Evolutionary conservation across 192 early-diverging fungal species (phyloP), one percentile per base, ranked within the genome.

Genomic region (Kickxella alabastrina): DNA sequence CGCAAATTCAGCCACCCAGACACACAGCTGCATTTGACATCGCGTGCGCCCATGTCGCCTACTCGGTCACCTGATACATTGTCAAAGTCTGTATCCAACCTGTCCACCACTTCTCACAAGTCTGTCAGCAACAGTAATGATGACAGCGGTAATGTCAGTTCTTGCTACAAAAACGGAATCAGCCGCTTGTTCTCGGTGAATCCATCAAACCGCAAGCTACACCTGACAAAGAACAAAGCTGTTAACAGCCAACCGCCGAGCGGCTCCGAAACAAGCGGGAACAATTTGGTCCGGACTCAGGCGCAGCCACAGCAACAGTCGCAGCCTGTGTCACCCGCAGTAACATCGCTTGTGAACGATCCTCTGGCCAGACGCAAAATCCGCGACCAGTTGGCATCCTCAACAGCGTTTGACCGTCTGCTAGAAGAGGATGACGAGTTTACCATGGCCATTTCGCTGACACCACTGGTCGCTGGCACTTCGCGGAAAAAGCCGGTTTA

Each of bases 371-470:
- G 69, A 22, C 61, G 69, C 45, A 59, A 43, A 19, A 72, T 72
- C 21, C 69, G 69, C 25, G 69, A 72, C 17, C 69, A 72, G 62
- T 45, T 72, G 18, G 68, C 68, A 0, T 71, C 68, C 3, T 71
- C 68, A 3, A 42, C 15, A 10, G 68, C 68, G 0, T 71, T 71
- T 57, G 68, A 71, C 18, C 54, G 55, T n/a, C 38, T 71, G 39
- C 57, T 71, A 10, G 60, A 63, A 19, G 68, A 71, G 25, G 68
- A 71, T 23, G 68, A 60, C 49, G 57, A 56, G 28, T 71, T 71
- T 27, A 71, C 68, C 13, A 71, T 71, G 68, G 68, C 68, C 17
- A 71, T 71, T 31, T 71, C 68, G 19, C 42, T 71, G 23, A 71
- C 68, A 3, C 68, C 68, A 29, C 51, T 52, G 2, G 61, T 64